Evolutionary conservation across 176 grass and related monocot genomes (phyloP).

Genomic region (Lolium rigidum): DNA sequence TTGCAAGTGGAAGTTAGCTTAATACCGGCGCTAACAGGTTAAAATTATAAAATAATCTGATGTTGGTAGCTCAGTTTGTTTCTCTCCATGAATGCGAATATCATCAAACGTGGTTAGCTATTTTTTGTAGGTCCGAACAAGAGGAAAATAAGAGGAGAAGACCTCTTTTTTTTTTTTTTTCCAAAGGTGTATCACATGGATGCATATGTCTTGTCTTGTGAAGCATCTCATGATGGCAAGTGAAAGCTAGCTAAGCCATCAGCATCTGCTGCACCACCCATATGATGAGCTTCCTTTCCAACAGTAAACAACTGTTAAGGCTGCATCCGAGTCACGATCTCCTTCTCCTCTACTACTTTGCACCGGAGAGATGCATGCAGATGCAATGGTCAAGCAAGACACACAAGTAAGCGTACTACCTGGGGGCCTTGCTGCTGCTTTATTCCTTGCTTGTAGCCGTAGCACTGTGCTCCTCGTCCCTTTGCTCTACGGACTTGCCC

Average conservation of each 20-base stretch:
- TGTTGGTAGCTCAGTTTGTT: not conserved
- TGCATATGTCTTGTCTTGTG: slow-evolving; percentile 35
- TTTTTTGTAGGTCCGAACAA: not conserved
- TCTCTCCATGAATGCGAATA: not conserved
- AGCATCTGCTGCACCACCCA: slow-evolving; percentile 45
- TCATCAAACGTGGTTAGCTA: not conserved
- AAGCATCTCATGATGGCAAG: slow-evolving; percentile 53
- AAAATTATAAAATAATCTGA: too few relatives aligned
- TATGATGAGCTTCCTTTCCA: slow-evolving; percentile 48
- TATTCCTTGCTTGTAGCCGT: slow-evolving; percentile 60
- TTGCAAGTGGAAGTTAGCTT: not conserved
- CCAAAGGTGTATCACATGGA: slow-evolving; percentile 44
- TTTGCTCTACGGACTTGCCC: not conserved
- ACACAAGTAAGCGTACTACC: slow-evolving; percentile 22
- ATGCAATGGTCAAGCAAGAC: slow-evolving; percentile 19
- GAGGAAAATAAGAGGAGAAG: not conserved
- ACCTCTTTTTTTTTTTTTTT: not conserved
- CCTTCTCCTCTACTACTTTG: slow-evolving; percentile 23
- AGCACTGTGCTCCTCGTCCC: slow-evolving; percentile 33
- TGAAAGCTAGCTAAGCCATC: slow-evolving; percentile 43
- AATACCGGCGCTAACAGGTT: not conserved
- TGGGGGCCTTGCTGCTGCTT: slow-evolving; percentile 41
- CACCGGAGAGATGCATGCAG: not conserved
- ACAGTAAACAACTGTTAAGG: slow-evolving; percentile 45
- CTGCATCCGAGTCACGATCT: slow-evolving; percentile 20